Evolutionary conservation across 148 eudicot genomes (phyloP), one percentile per base, ranked within the genome.

Genomic region (Rhododendron simsii): DNA sequence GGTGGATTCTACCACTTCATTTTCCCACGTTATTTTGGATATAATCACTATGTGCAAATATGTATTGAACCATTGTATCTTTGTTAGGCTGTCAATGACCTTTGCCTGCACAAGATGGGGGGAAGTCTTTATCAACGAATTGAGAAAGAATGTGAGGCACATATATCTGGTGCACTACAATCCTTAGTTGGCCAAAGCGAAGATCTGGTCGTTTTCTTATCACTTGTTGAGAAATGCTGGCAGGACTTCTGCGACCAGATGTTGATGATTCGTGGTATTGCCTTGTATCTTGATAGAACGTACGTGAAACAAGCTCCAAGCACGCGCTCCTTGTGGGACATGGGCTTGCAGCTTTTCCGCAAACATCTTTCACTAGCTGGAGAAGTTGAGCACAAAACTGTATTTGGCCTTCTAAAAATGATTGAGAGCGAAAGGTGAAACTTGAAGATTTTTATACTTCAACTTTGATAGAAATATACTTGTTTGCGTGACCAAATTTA

Each of bases 231-330:
- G 91, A 96, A 93, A 88, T 91, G 98, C 89, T 96, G 99, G 99
- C 98, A 96, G 84, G 99, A 95, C 87, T 96, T 96, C 84, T 95
- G 99, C 88, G 95, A 95, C 81, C 99, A 96, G 88, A 95, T 96
- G 98, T 90, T 95, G 87, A 93, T 96, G 98, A 96, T 96, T 76
- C 99, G 99, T 86, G 91, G 95, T 78, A 95, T 96, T 90, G 99
- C 99, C 53, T 92, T 96, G 86, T 93, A 90, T 90, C 98, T 96
- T 50, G 99, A 96, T 88, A 94, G 99, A 88, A 96, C 98, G 4
- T 96, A 95, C 83, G 99, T 94, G 90, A 96, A 94, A 87, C 99
- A 95, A 90, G 91, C 91, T 53, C 91, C 98, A n/a, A 91, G 91
- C 91, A 94, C 93, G 78, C 93, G 93, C 82, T 96, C 99, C 65